Base-by-base conservation (phyloP, 129 eudicot genomes). In the Sambucus nigra region DNA sequence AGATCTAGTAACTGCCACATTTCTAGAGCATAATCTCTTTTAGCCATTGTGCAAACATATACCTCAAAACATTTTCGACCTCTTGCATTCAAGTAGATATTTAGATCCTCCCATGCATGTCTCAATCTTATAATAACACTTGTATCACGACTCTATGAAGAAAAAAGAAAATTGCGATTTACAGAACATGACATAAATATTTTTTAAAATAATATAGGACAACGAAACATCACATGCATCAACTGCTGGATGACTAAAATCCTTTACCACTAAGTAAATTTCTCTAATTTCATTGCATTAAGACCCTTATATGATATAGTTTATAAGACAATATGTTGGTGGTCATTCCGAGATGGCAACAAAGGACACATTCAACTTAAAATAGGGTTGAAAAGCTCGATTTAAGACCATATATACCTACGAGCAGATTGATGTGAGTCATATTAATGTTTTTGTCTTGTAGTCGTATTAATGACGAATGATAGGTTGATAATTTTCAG, bases 1-100 rank as follows among this genome's bases (percentile, higher is more conserved):
- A 96, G 99, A 73, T 92, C 99, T 40, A 92, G 92, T 76, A 92
- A 96, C 61, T 96, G 77, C 99, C 99, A 92, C 99, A 92, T 92
- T 72, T 92, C 99, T 63, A 92, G 67, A 66, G 99, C 99, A 80
- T 92, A 92, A 59, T 92, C 99, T 66, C 99, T 80, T 75, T 92
- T 96, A 61, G 99, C 99, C 99, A 86, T 82, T 13, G 99, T 92
- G 75, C 99, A 92, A 68, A 92, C 99, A 82, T 69, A 92, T 67
- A 92, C 99, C 68, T 92, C 99, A 83, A 92, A 92, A 14, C 99
- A 88, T 67, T 92, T 92, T 0, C 99, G 82, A 13, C 99, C 99
- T 80, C 83, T 92, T 47, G 99, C 99, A 60, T 77, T 92, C 77
- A 92, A 76, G 76, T 92, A 92, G 76, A 79, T 82, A 63, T 94